These are phyloP conservation scores for Mikania micrantha DNA, from an alignment of 129 eudicot genomes.

Conservation along the genomic window DNA sequence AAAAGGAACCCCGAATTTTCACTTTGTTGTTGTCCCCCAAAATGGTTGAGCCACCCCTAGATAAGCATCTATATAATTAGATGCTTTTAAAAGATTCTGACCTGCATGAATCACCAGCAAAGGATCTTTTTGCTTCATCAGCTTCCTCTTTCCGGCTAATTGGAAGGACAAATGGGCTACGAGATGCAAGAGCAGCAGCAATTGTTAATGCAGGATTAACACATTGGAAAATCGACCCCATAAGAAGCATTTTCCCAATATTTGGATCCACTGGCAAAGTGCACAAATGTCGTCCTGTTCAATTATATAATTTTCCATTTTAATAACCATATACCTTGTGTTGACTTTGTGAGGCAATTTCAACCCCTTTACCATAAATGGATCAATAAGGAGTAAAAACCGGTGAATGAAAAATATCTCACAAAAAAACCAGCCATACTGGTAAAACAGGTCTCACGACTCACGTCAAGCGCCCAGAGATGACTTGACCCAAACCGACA, in stretches of 20 bases:
- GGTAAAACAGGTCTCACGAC: no score
- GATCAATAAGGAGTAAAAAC: background rate
- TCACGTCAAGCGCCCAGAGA: background rate
- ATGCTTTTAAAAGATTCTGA: slow-evolving; percentile 17
- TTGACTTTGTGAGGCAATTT: background rate
- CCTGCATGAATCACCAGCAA: slow-evolving; percentile 99
- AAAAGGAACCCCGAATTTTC: no score
- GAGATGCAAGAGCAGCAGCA: slow-evolving; percentile 93
- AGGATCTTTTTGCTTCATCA: slow-evolving; percentile 90
- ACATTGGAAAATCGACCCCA: slow-evolving; percentile 95
- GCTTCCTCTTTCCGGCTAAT: slow-evolving; percentile 86
- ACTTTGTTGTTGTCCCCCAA: no score
- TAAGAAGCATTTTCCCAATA: slow-evolving; percentile 97
- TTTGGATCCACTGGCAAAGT: slow-evolving; percentile 94
- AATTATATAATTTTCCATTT: background rate
- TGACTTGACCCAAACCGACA: background rate
- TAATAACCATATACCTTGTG: background rate
- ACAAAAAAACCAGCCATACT: background rate
- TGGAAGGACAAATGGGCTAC: slow-evolving; percentile 94
- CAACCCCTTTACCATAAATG: background rate
- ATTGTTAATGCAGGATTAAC: slow-evolving; percentile 82
- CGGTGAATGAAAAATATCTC: background rate
- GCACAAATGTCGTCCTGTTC: slow-evolving; percentile 85
- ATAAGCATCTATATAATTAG: background rate
- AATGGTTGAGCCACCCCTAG: no score